phyloP scores from a whole-genome alignment of 108 stramenopile species.

The Aureococcus anophagefferens region DNA sequence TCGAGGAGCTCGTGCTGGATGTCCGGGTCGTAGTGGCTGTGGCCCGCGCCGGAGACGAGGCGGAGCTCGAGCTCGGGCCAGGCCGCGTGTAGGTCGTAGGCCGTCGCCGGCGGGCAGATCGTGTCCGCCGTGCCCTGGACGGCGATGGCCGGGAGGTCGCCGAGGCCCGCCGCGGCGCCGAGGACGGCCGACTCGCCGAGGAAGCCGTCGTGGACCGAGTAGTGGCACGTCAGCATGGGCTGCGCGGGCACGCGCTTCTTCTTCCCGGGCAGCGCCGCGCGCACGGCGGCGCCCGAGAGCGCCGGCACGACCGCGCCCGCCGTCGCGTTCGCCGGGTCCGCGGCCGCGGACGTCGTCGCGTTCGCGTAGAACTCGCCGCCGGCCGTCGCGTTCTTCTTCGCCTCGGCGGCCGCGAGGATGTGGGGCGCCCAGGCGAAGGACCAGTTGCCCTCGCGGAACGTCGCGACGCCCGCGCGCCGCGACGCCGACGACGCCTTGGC shows the following conservation, averaged over 20 bases:
- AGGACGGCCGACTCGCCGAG: conserved; percentile 26
- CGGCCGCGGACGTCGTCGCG: background rate
- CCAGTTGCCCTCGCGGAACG: background rate
- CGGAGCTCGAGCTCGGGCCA: conserved; percentile 57
- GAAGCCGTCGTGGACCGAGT: conserved; percentile 51
- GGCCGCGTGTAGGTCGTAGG: conserved; percentile 45
- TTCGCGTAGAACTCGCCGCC: background rate
- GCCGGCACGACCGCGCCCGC: background rate
- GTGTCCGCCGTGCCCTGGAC: conserved; percentile 58
- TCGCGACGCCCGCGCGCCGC: background rate
- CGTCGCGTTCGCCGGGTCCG: background rate
- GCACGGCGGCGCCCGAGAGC: background rate
- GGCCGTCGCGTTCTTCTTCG: background rate
- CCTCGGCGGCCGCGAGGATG: too few relatives aligned
- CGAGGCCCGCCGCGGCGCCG: conserved; percentile 11
- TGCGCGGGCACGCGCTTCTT: conserved; percentile 44
- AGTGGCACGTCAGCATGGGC: conserved; percentile 66
- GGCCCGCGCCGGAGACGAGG: conserved; percentile 47
- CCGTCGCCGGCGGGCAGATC: conserved; percentile 64
- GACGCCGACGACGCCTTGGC: conserved; percentile 12
- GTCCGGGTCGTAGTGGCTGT: conserved; percentile 66
- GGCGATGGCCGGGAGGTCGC: conserved; percentile 47
- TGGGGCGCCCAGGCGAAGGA: background rate
- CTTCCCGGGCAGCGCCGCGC: background rate
- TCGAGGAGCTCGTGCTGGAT: conserved; percentile 52